These are phyloP conservation scores for Metschnikowia picachoensis DNA, from an alignment of 805 yeast species.

Conservation along the genomic window DNA sequence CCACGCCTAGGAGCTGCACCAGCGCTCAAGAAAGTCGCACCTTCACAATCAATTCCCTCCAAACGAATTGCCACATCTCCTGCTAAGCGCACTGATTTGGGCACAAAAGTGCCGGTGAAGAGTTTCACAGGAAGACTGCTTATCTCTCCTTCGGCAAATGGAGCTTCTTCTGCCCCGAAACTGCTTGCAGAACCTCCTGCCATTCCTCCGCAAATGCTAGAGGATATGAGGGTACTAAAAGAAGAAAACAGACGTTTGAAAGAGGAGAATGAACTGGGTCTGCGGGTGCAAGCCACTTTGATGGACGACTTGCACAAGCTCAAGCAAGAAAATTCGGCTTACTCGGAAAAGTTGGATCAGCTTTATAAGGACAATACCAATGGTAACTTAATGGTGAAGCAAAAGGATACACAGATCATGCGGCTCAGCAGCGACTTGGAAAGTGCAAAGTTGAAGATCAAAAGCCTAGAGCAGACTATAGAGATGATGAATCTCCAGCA, in stretches of 20 bases:
- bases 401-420: slow-evolving; percentile 65
- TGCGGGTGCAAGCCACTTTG: slow-evolving; percentile 21
- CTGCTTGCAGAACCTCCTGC: background rate
- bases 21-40: slow-evolving; percentile 4
- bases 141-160: slow-evolving; percentile 21
- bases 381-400: slow-evolving; percentile 50
- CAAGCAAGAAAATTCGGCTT: slow-evolving; percentile 26
- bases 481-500: slow-evolving; percentile 28
- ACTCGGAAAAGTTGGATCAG: slow-evolving; percentile 7
- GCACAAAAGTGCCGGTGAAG: slow-evolving; percentile 26
- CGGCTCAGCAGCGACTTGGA: slow-evolving; percentile 62
- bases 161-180: background rate
- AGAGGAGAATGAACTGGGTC: slow-evolving; percentile 18
- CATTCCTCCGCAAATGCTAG: slow-evolving; percentile 1
- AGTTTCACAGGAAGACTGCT: slow-evolving; percentile 44
- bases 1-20: slow-evolving; percentile 5
- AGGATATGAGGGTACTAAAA: slow-evolving; percentile 41
- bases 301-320: slow-evolving; percentile 24
- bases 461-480: slow-evolving; percentile 49
- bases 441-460: slow-evolving; percentile 46
- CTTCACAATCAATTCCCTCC: slow-evolving; percentile 44
- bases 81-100: slow-evolving; percentile 40
- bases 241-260: slow-evolving; percentile 50
- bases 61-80: slow-evolving; percentile 74
- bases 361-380: slow-evolving; percentile 37